Base-by-base conservation (phyloP, 768 basidiomycete species). In the Symmetrospora coprosmae region DNA sequence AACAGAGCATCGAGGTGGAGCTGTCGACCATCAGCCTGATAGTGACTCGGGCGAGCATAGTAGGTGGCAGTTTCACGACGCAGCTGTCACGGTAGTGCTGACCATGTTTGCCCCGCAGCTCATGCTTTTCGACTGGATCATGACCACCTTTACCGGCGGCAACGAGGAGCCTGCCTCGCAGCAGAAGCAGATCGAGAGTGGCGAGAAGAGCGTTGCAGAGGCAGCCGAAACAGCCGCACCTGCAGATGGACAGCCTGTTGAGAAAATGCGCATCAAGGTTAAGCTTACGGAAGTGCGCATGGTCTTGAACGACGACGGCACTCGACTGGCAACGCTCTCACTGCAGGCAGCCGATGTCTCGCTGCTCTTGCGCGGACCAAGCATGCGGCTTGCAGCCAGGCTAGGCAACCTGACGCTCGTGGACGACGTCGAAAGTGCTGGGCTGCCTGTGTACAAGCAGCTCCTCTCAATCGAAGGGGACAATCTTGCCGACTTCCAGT, bases 391-490 rank as follows among this genome's bases (percentile, higher is more conserved):
- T 37, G 81, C 80, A 4, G 88, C 86, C 17, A 80, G 84, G 25
- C 74, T 99, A 14, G 91, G 90, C 28, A 86, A 81, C 66, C 76
- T 99, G 31, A 81, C 84, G 4, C 73, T 99, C 56, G 80, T 77
- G 64, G 91, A 96, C 68, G 69, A 75, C 48, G 80, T 81, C 35
- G 66, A 75, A 19, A 71, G 74, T 6, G 71, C 76, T 37, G 76
- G 76, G 17, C 76, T 80, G 21, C 77, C 80, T 2, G 79, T 81
- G 48, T 91, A 91, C 75, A 85, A 85, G 69, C 80, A 87, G 65
- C 78, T 97, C 3, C 74, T 97, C 59, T 86, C 88, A 31, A 96
- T 97, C 59, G 87, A 97, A 68, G 94, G 91, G 47, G 80, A 86
- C 67, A 84, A 96, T 68, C 82, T 99, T 38, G 91, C 89, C 17